Base-by-base conservation (phyloP, 495 filamentous ascomycete species). In the Lindgomyces ingoldianus region DNA sequence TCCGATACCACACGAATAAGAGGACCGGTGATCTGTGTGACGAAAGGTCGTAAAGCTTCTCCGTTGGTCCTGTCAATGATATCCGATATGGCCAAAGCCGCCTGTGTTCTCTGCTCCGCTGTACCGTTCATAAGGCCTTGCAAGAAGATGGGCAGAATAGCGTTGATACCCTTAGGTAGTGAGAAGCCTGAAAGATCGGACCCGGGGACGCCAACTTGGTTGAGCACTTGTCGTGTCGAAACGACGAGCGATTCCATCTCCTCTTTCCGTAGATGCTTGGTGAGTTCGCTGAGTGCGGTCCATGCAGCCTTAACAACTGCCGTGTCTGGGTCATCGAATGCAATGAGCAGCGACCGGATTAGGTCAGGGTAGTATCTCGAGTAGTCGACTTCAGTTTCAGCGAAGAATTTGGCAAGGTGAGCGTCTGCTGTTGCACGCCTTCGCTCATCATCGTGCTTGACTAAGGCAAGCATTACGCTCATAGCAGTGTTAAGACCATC, bases 51-150 rank as follows among this genome's bases (percentile, higher is more conserved):
- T 57, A 98, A 80, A 16, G 91, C 87, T 57, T 91, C 86, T 39
- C 89, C 82, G 68, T 84, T 90, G 6, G 94, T 94, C 29, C 93
- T 83, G 74, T 98, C 95, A 67, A 98, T 86, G 65, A 98, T 89
- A 72, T 98, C 95, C 2, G 91, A 94, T 66, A 98, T 96, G 8
- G 90, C 94, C 49, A 98, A 81, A 58, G 95, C 95, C 42, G 94
- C 84, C 72, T 96, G 89, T 16, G 90, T 94, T 71, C 92, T 83
- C 78, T 98, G 95, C 3, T 98, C 95, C 11, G 88, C 75, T 18
- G 88, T 91, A 59, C 94, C 94, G 70, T 98, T 96, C 85, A 98
- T 94, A 64, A 98, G 83, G 78, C 93, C 94, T 72, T 98, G 94
- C 65, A 98, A 77, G 84, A 98, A 98, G 68, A 98, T 97, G 2